phyloP scores from a whole-genome alignment of 768 basidiomycete genomes.

The Symmetrospora coprosmae region DNA sequence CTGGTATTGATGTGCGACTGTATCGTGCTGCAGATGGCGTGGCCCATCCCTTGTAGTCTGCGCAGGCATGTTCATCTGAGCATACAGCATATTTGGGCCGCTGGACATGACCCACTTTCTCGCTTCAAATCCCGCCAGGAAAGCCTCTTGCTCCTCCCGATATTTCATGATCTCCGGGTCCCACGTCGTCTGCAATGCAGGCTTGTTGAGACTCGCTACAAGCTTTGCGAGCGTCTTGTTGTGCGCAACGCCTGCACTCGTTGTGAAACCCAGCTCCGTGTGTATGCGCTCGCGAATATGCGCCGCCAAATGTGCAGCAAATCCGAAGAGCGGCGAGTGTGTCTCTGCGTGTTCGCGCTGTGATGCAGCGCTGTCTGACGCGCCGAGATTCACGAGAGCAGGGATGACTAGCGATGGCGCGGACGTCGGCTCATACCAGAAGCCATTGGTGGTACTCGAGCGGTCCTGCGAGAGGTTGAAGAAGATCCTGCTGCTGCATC shows the following conservation, averaged over 20 bases:
- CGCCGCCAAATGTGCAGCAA: constrained; percentile 28
- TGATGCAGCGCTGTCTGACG: background rate
- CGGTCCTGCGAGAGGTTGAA: constrained; percentile 19
- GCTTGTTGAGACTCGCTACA: constrained; percentile 31
- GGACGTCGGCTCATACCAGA: constrained; percentile 18
- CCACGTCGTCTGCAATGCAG: constrained; percentile 29
- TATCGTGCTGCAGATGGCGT: constrained; percentile 9
- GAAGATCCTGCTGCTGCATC: constrained; percentile 1
- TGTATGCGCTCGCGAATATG: constrained; percentile 25
- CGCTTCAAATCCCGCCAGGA: constrained; percentile 19
- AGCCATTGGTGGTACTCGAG: background rate
- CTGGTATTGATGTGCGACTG: background rate
- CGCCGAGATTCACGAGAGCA: too few species aligned
- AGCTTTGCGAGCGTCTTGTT: constrained; percentile 28
- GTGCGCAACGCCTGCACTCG: constrained; percentile 28
- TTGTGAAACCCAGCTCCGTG: constrained; percentile 24
- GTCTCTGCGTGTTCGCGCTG: background rate
- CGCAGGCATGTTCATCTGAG: background rate
- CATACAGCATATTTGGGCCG: background rate
- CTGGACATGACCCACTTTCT: constrained; percentile 7
- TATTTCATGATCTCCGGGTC: background rate
- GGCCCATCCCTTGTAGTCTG: constrained; percentile 24
- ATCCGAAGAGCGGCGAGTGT: background rate
- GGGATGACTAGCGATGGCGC: constrained; percentile 18
- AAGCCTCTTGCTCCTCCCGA: background rate